Percentiles rank a stretch among this genome's conserved stretches.
Evolutionary conservation across 1,139 yeast species (phyloP).

Genomic region (Kazachstania sp.): DNA sequence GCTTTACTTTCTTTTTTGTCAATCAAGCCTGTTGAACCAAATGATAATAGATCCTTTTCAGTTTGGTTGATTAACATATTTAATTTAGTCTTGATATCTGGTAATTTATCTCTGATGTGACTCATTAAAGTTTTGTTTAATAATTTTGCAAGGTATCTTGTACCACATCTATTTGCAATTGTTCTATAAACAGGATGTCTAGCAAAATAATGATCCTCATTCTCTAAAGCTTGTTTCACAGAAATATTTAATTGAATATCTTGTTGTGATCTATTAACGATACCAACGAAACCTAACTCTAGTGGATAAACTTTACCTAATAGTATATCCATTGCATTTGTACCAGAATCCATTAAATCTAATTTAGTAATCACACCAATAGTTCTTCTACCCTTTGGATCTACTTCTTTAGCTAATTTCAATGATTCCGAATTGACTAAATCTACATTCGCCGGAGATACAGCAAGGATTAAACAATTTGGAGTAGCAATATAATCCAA

Average conservation of each 20-base stretch:
- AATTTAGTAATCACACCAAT: conserved; percentile 88
- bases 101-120: conserved; percentile 88
- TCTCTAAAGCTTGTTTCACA: conserved; percentile 66
- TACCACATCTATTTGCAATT: conserved; percentile 85
- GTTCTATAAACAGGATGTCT: conserved; percentile 83
- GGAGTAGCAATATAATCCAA: conserved; percentile 91
- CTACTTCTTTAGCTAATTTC: conserved; percentile 92
- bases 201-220: conserved; percentile 74
- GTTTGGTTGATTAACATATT: conserved; percentile 95
- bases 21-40: conserved; percentile 53
- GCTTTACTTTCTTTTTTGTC: conserved; percentile 59
- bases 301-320: conserved; percentile 92
- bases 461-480: conserved; percentile 89
- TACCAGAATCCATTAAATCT: conserved; percentile 97
- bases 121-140: conserved; percentile 82
- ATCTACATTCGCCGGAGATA: conserved; percentile 96
- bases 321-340: conserved; percentile 88
- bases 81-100: conserved; percentile 91
- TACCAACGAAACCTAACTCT: conserved; percentile 91
- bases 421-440: conserved; percentile 90
- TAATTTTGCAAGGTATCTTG: conserved; percentile 74
- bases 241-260: conserved; percentile 78
- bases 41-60: conserved; percentile 81
- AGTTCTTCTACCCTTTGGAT: conserved; percentile 92
- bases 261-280: conserved; percentile 93